A percentile compares a stretch with the other conserved stretches of the same genome.
Conservation (phyloP, 371 early-diverging fungal genomes). For the Synchytrium microbalum region DNA sequence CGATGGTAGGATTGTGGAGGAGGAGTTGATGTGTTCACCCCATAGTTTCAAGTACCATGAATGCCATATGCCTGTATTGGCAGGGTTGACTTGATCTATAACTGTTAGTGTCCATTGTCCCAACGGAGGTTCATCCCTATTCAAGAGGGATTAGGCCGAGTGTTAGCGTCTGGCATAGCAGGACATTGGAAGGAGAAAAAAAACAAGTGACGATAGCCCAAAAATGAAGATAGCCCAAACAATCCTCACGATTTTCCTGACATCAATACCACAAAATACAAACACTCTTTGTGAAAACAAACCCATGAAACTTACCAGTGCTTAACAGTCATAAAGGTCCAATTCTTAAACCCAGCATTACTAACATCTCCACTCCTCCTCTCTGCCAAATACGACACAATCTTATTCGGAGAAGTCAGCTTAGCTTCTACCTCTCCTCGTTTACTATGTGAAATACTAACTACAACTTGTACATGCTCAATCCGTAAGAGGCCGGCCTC, state of each 20-base stretch:
- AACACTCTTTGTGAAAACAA: not conserved
- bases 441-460: constrained; percentile 66
- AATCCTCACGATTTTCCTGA: too few species aligned
- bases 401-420: constrained; percentile 61
- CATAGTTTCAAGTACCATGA: constrained; percentile 61
- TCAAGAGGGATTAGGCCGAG: not conserved
- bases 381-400: constrained; percentile 60
- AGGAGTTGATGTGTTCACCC: constrained; percentile 41
- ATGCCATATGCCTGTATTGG: constrained; percentile 32
- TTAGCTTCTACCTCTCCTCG: constrained; percentile 76
- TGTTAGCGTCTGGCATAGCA: constrained; percentile 8
- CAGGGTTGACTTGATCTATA: constrained; percentile 23
- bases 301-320: constrained; percentile 68
- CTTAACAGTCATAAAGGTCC: constrained; percentile 94
- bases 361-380: constrained; percentile 56
- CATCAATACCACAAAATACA: not conserved
- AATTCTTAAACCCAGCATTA: constrained; percentile 67
- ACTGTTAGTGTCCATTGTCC: constrained; percentile 73
- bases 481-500: constrained; percentile 46
- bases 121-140: constrained; percentile 74
- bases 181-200: not conserved
- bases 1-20: not conserved
- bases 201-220: not conserved
- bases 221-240: not conserved
- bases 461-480: constrained; percentile 83